Base-by-base conservation (phyloP, 768 basidiomycete genomes). In the Suillus subalutaceus region DNA sequence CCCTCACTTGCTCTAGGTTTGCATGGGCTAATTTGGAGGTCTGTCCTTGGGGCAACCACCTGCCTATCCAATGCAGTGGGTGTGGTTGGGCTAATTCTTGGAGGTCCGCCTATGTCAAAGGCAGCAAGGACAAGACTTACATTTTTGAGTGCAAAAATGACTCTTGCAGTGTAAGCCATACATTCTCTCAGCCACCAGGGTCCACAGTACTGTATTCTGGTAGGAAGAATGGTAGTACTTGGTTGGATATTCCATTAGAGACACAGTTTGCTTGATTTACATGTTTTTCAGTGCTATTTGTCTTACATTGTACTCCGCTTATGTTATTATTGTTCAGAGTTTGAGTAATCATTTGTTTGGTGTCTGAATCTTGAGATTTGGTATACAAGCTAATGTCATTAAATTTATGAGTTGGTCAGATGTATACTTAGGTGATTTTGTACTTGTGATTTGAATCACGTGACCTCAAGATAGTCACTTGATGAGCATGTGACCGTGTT, bases 51-150 rank as follows among this genome's bases (percentile, higher is more conserved):
- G 59, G 64, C 5, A 6, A 61, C 18, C 10, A 3, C 44, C n/a
- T 61, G 6, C 58, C 64, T 32, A 30, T 61, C 18, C 58, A 65
- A 30, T 65, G 64, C 16, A 41, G 56, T 43, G 35, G 40, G 15
- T 65, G 64, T 44, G 32, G 32, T 30, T 30, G 50, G 50, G 26
- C 26, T 26, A 26, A 52, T 52, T 52, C 50, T 16, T 52, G 26
- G 50, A 52, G 50, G 50, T 53, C 52, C 0, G 16, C 52, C 30
- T 53, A 30, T 53, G 52, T 53, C 8, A 53, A 53, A 8, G 30
- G 26, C 9, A 53, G 26, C 52, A 53, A 53, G 52, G 7, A 26
- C 50, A 52, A 48, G 50, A 1, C 52, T 53, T 53, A 53, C 4
- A 53, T 53, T 53, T 53, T 53, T 53, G 52, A 53, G 52, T 53